Conservation (phyloP, 2,329 filamentous ascomycete species). For the Diaporthe destruens region DNA sequence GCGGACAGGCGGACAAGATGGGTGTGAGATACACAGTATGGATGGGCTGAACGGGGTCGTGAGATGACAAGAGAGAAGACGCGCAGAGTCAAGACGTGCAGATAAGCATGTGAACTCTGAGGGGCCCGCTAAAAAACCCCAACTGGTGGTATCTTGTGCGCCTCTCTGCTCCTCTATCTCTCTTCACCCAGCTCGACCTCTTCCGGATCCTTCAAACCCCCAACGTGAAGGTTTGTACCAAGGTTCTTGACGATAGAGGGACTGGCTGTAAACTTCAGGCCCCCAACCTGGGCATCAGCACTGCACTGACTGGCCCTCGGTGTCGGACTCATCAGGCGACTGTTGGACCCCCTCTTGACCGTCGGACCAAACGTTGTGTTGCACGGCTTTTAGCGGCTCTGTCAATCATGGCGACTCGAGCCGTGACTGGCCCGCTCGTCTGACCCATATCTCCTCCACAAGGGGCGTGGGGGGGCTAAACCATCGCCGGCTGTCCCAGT, state of each 20-base stretch:
- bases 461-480: background rate
- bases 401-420: slow-evolving; percentile 7
- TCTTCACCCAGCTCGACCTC: background rate
- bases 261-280: background rate
- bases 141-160: background rate
- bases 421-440: slow-evolving; percentile 6
- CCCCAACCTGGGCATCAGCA: background rate
- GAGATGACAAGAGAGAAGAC: background rate
- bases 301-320: background rate
- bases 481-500: slow-evolving; percentile 1
- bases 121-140: background rate
- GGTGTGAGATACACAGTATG: slow-evolving; percentile 1
- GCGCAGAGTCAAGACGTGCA: background rate
- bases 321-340: slow-evolving; percentile 6
- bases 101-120: slow-evolving; percentile 19
- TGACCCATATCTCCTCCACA: background rate
- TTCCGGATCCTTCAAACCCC: background rate
- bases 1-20: too few species aligned
- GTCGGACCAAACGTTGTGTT: slow-evolving; percentile 19
- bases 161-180: slow-evolving; percentile 17
- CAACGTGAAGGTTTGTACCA: slow-evolving; percentile 5
- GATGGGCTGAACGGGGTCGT: background rate
- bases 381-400: slow-evolving; percentile 23
- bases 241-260: background rate
- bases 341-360: background rate